Evolutionary conservation across 2,329 filamentous ascomycete species (phyloP).

Genomic region (Zymoseptoria ardabiliae): DNA sequence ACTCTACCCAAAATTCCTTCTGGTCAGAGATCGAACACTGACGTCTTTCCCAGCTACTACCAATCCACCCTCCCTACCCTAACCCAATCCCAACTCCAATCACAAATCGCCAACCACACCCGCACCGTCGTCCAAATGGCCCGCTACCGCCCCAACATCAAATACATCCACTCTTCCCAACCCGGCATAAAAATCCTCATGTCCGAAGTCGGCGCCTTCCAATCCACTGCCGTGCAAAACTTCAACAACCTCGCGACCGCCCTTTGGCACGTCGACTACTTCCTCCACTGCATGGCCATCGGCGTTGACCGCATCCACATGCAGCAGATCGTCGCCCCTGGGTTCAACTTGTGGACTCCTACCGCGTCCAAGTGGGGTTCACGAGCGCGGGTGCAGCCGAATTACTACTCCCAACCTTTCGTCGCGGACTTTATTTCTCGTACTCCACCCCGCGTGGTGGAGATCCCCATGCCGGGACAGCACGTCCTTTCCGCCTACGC

Average conservation of each 20-base stretch:
- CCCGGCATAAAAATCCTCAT: neutral
- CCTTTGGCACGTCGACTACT: conserved; percentile 6
- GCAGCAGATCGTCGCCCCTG: conserved; percentile 4
- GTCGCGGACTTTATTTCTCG: conserved; percentile 6
- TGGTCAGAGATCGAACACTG: neutral
- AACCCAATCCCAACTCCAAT: conserved; percentile 1
- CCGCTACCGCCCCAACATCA: conserved; percentile 1
- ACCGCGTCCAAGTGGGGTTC: neutral
- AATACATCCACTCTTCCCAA: neutral
- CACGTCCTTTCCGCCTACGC: conserved; percentile 1
- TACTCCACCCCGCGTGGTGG: neutral
- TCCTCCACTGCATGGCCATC: conserved; percentile 4
- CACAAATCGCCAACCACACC: conserved; percentile 6
- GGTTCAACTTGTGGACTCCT: conserved; percentile 7
- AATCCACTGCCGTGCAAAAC: neutral
- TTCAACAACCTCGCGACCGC: conserved; percentile 8
- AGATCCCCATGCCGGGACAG: neutral
- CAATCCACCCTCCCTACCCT: neutral
- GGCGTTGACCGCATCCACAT: conserved; percentile 5
- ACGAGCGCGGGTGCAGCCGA: conserved; percentile 1
- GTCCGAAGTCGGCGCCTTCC: conserved; percentile 4
- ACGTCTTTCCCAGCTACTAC: conserved; percentile 2
- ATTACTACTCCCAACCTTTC: conserved; percentile 6
- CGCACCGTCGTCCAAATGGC: conserved; percentile 2
- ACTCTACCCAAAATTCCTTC: neutral